These are phyloP conservation scores for Teratosphaeriaceae sp. DNA, from an alignment of 2,329 filamentous ascomycete species.

Conservation along the genomic window DNA sequence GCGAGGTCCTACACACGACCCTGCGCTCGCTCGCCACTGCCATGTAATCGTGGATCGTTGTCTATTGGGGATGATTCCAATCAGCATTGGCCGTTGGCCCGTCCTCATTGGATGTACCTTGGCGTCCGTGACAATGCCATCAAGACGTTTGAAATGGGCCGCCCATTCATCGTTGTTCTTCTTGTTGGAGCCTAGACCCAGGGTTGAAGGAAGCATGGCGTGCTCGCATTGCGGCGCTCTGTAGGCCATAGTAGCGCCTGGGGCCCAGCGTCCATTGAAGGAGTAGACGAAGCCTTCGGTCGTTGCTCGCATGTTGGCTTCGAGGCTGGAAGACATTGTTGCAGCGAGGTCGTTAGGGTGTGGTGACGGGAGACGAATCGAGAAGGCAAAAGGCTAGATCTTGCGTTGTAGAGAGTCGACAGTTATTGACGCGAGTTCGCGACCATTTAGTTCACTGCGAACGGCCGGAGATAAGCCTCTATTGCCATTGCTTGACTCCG, in stretches of 20 bases:
- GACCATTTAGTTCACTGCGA: background rate
- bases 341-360: conserved; percentile 6
- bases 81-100: background rate
- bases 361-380: background rate
- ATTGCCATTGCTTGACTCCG: too few relatives aligned
- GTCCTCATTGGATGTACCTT: conserved; percentile 6
- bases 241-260: conserved; percentile 4
- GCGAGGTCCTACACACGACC: conserved; percentile 10
- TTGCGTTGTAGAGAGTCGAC: background rate
- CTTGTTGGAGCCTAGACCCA: conserved; percentile 6
- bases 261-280: conserved; percentile 15
- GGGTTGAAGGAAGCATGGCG: conserved; percentile 11
- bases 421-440: background rate
- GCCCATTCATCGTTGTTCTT: conserved; percentile 13
- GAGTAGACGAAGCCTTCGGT: conserved; percentile 15
- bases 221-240: conserved; percentile 14
- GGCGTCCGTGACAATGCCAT: conserved; percentile 9
- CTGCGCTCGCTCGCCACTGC: conserved; percentile 8
- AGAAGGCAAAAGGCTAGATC: background rate
- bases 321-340: conserved; percentile 2
- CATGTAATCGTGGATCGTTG: conserved; percentile 18
- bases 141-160: conserved; percentile 11
- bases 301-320: conserved; percentile 13
- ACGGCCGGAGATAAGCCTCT: background rate
- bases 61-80: conserved; percentile 8